Conservation (phyloP, 1,284 basidiomycete species). For the Golubevia pallescens region DNA sequence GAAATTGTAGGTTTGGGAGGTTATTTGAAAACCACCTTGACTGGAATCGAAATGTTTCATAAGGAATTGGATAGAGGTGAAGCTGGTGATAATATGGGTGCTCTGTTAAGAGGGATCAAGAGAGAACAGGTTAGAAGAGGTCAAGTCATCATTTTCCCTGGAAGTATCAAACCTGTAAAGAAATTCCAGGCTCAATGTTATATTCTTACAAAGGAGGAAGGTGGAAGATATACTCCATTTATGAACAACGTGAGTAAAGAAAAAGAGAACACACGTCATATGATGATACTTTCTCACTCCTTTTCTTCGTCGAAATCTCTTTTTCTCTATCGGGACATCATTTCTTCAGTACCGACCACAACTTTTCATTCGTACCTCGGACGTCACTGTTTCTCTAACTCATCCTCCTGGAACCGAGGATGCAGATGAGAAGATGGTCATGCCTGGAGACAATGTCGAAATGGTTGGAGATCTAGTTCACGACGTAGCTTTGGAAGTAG, state of each 20-base stretch:
- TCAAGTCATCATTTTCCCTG: constrained; percentile 86
- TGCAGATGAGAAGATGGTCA: constrained; percentile 73
- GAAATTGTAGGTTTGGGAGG: constrained; percentile 89
- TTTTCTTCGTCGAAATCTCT: neutral
- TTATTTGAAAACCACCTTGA: constrained; percentile 88
- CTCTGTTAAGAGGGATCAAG: constrained; percentile 93
- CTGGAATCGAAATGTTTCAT: constrained; percentile 99
- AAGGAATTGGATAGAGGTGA: constrained; percentile 98
- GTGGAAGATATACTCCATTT: constrained; percentile 97
- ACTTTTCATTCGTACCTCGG: constrained; percentile 93
- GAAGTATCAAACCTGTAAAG: constrained; percentile 91
- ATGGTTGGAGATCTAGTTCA: constrained; percentile 84
- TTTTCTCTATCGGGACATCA: neutral
- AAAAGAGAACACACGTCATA: neutral
- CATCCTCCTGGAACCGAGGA: constrained; percentile 78
- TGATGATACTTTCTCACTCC: too few relatives aligned
- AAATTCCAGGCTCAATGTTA: constrained; percentile 72
- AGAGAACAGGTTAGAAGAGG: constrained; percentile 94
- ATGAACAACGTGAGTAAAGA: constrained; percentile 72
- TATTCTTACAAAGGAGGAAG: constrained; percentile 90
- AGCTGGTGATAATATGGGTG: constrained; percentile 99
- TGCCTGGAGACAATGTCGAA: constrained; percentile 98
- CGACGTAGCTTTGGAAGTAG: constrained; percentile 89
- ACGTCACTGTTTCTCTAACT: constrained; percentile 83
- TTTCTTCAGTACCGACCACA: constrained; percentile 83